These are phyloP conservation scores for Rhipidocladum racemiflorum DNA, from an alignment of 176 grass and related monocot genomes.

Conservation along the genomic window DNA sequence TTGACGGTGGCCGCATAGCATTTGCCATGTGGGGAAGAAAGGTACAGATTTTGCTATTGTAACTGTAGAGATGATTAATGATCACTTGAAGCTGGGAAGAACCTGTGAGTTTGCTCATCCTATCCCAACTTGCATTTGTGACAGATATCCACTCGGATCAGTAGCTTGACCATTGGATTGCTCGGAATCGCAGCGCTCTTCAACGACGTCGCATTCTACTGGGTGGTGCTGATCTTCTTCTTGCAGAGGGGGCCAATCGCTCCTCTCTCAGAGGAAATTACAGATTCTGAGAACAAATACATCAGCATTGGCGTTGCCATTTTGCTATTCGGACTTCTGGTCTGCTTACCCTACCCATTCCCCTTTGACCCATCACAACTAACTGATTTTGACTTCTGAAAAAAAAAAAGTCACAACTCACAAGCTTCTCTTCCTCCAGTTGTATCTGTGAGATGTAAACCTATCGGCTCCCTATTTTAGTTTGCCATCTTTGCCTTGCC, in stretches of 20 bases:
- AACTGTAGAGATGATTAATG: neutral
- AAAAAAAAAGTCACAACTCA: neutral
- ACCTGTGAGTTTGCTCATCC: neutral
- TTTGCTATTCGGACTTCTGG: slow-evolving; percentile 68
- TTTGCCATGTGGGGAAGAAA: slow-evolving; percentile 91
- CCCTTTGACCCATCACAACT: slow-evolving; percentile 58
- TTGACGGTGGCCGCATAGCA: slow-evolving; percentile 80
- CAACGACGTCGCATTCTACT: slow-evolving; percentile 82
- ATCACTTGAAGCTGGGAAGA: slow-evolving; percentile 8
- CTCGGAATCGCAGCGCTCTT: slow-evolving; percentile 76
- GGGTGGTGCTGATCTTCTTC: slow-evolving; percentile 89
- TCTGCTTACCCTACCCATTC: slow-evolving; percentile 87
- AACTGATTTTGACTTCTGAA: slow-evolving; percentile 57
- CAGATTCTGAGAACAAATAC: slow-evolving; percentile 65
- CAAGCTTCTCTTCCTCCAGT: neutral
- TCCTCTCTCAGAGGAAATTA: slow-evolving; percentile 83
- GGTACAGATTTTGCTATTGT: slow-evolving; percentile 33
- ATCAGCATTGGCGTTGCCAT: slow-evolving; percentile 52
- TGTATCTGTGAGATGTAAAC: slow-evolving; percentile 37
- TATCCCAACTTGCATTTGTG: slow-evolving; percentile 15
- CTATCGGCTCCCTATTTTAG: neutral
- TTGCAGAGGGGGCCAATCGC: slow-evolving; percentile 79
- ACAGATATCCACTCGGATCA: slow-evolving; percentile 65
- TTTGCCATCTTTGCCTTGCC: neutral
- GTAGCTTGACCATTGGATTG: slow-evolving; percentile 53